Percentiles rank a stretch among this genome's conserved stretches.
phyloP scores from a whole-genome alignment of 2,329 filamentous ascomycete genomes.

The Scortechinia acanthostroma region DNA sequence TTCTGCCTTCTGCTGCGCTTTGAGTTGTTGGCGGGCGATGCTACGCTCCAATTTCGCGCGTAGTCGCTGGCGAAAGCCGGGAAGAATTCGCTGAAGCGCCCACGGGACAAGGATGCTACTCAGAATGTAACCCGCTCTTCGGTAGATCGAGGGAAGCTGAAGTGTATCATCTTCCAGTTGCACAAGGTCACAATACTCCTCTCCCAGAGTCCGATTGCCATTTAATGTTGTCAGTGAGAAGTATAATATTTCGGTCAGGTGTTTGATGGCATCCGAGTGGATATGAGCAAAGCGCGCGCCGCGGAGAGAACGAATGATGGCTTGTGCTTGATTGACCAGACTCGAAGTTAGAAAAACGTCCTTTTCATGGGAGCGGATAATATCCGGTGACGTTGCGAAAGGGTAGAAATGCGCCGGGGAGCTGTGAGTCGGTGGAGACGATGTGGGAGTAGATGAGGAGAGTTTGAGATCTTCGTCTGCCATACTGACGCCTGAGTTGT shows the following conservation, averaged over 20 bases:
- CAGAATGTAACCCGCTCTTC: not conserved
- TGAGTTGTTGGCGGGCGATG: not conserved
- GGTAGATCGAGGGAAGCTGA: not conserved
- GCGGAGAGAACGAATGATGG: not conserved
- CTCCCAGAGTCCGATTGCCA: not conserved
- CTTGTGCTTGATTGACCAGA: not conserved
- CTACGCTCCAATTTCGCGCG: not conserved
- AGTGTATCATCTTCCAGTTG: conserved; percentile 1
- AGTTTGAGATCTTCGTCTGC: not conserved
- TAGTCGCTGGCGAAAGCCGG: not conserved
- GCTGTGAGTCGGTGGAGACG: too few species aligned
- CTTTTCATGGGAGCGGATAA: conserved; percentile 1
- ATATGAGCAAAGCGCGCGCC: not conserved
- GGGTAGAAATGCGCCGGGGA: not conserved
- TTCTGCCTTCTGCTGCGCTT: not conserved
- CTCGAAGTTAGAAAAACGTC: not conserved
- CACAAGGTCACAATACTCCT: conserved; percentile 1
- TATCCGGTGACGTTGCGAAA: conserved; percentile 1
- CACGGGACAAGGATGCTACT: not conserved
- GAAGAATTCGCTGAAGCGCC: not conserved
- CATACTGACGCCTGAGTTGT: too few species aligned
- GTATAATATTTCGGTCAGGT: not conserved
- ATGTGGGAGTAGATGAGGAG: not conserved
- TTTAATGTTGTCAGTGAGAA: not conserved
- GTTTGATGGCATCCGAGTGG: not conserved